Base-by-base conservation (phyloP, 2,329 filamentous ascomycete species). In the Talaromyces verruculosus region DNA sequence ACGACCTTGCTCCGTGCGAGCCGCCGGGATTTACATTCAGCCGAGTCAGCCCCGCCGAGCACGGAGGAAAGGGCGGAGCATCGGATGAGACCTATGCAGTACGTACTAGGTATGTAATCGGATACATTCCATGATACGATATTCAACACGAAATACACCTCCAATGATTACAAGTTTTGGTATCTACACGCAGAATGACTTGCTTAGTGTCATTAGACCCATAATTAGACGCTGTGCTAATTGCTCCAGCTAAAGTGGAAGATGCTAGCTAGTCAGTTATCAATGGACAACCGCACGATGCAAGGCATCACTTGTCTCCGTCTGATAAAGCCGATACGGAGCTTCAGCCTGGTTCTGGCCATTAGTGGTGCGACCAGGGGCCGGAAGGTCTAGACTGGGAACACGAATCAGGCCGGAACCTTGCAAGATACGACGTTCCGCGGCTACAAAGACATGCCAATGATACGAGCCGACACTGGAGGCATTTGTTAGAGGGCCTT, bases 31-130 rank as follows among this genome's bases (percentile, higher is more conserved):
- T 35, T 30, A 22, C 15, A 22, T 61, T 61, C 28, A 13, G 39
- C 58, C 58, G 58, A 61, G 25, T 2, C 8, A 28, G 37, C 39
- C 17, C 39, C 25, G 5, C 25, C 5, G 2, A 19, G 45, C 25
- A 41, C 58, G 58, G 58, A 61, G 58, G 25, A 47, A 35, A 30
- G 25, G 5, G 58, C 58, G 58, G 58, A 61, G 58, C 25, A 61
- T 61, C 58, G 58, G 58, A 37, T 55, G 45, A 25, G 11, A 15
- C 33, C 37, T 15, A 41, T 15, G 13, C 22, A 7, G 33, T 33
- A 33, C 30, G 30, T 30, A 30, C 25, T 25, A 3, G n/a, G n/a
- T n/a, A n/a, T 25, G 25, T 25, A 25, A 25, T 3, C 25, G 25
- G 25, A 4, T 25, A 49, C 15, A 51, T 51, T 28, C 25, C 2